Conservation (phyloP, 2,329 filamentous ascomycete genomes). For the Diaporthe australafricana region DNA sequence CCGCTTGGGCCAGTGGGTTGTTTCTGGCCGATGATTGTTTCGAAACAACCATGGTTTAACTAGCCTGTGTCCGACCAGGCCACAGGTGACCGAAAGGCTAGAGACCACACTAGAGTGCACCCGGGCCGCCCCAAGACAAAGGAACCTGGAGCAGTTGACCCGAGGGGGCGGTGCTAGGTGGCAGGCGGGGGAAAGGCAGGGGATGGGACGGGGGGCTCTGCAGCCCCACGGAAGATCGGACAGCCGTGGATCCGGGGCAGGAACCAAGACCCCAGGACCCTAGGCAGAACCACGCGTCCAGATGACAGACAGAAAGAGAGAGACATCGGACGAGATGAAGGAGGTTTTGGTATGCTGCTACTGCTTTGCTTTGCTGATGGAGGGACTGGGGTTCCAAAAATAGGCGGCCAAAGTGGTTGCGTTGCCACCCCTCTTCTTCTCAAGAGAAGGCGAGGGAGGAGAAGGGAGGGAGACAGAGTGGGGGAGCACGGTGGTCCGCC, state of each 20-base stretch:
- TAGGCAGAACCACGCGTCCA: not conserved
- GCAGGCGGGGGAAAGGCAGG: not conserved
- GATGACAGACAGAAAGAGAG: not conserved
- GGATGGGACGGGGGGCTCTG: not conserved
- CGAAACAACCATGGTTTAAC: not conserved
- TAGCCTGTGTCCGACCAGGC: not conserved
- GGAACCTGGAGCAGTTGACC: not conserved
- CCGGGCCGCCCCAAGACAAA: constrained; percentile 20
- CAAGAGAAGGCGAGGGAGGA: not conserved
- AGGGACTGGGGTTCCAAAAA: constrained; percentile 3
- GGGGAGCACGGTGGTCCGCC: not conserved
- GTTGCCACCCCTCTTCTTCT: constrained; percentile 7
- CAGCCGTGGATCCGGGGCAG: constrained; percentile 17
- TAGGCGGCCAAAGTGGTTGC: not conserved
- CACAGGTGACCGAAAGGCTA: not conserved
- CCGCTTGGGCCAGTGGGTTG: not conserved
- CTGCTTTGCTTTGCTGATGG: constrained; percentile 14
- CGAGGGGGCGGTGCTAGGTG: constrained; percentile 11
- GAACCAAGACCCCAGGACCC: constrained; percentile 3
- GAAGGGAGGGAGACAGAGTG: not conserved
- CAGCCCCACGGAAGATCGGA: constrained; percentile 20
- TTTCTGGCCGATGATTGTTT: not conserved
- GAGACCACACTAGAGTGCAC: not conserved
- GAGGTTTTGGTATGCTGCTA: no score
- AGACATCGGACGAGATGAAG: not conserved